Evolutionary conservation across 1,139 yeast genomes (phyloP), one percentile per base, ranked within the genome.

Genomic region (Yamadazyma diddensiae): DNA sequence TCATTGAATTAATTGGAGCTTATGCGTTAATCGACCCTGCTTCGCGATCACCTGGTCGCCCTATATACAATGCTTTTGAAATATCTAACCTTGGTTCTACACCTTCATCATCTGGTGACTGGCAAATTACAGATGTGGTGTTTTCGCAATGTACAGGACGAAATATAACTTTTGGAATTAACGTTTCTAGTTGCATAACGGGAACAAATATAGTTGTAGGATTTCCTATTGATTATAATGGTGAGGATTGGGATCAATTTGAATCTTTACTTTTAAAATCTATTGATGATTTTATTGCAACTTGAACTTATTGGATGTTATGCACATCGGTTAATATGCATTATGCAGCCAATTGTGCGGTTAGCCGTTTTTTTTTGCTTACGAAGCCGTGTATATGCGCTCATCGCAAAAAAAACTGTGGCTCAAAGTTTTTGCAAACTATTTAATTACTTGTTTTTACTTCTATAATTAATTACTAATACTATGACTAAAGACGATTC

Each of bases 101-200:
- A 5, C 33, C 37, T 3, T 30, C 40, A 11, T 6, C 11, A 3
- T 28, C 30, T 5, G 47, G 47, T 4, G 40, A 39, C 15, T 47
- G 54, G 51, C 24, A 41, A 21, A 44, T 47, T 5, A 42, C 45
- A 15, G 50, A 59, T 28, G 34, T 57, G 17, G 38, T 49, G 37
- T 62, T 62, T 31, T 45, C 53, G 29, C 65, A 56, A 43, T 49
- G 50, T 28, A 39, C 46, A 20, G 64, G 65, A 1, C 30, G 42
- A 4, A 33, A 40, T 5, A 33, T 38, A 7, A 45, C 52, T 30
- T 46, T 56, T 30, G 58, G 49, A 4, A 39, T 52, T 29, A 48
- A 52, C 15, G 28, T 50, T 6, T 42, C 50, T 2, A 36, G 51
- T 24, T 48, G 61, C 2, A 42, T 47, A 2, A 43, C 45, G 1